A percentile compares a stretch with the other conserved stretches of the same genome.
These are phyloP conservation scores for Mallotus repandus DNA, from an alignment of 441 rosid genomes.

Conservation along the genomic window DNA sequence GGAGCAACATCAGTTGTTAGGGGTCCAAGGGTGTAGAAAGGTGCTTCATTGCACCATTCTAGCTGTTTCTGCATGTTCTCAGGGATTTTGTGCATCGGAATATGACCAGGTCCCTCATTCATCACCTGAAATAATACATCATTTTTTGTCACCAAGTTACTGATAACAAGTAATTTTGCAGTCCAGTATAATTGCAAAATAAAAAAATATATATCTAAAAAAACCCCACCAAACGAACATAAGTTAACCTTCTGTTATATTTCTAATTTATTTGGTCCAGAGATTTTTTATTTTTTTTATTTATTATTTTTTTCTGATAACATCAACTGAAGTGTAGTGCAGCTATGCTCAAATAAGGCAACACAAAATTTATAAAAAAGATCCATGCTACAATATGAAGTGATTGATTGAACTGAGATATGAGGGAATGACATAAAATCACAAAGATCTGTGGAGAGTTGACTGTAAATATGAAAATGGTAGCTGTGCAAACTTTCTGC, in stretches of 20 bases:
- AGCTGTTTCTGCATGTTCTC: slow-evolving; percentile 98
- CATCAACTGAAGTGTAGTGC: not conserved
- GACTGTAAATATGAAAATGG: not conserved
- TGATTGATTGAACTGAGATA: not conserved
- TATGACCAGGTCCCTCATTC: slow-evolving; percentile 98
- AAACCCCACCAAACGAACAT: not conserved
- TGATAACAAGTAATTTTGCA: too few species aligned
- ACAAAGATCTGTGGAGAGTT: not conserved
- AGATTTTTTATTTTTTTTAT: not conserved
- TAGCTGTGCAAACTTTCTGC: not conserved
- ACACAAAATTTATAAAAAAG: not conserved
- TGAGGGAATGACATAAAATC: slow-evolving; percentile 6
- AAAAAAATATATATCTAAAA: too few species aligned
- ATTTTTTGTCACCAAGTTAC: slow-evolving; percentile 1
- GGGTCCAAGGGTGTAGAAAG: slow-evolving; percentile 97
- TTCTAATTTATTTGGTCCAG: not conserved
- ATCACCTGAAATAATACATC: slow-evolving; percentile 54
- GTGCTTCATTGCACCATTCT: slow-evolving; percentile 99
- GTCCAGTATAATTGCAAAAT: too few species aligned
- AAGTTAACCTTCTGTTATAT: not conserved
- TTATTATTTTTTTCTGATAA: not conserved
- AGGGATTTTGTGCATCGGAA: slow-evolving; percentile 97
- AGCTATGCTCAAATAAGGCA: not conserved
- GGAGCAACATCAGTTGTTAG: slow-evolving; percentile 95
- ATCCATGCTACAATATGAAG: not conserved